Percentiles rank a stretch among this genome's conserved stretches.
Evolutionary conservation across 2,329 filamentous ascomycete genomes (phyloP).

Genomic region (Pseudovirgaria hyperparasitica): DNA sequence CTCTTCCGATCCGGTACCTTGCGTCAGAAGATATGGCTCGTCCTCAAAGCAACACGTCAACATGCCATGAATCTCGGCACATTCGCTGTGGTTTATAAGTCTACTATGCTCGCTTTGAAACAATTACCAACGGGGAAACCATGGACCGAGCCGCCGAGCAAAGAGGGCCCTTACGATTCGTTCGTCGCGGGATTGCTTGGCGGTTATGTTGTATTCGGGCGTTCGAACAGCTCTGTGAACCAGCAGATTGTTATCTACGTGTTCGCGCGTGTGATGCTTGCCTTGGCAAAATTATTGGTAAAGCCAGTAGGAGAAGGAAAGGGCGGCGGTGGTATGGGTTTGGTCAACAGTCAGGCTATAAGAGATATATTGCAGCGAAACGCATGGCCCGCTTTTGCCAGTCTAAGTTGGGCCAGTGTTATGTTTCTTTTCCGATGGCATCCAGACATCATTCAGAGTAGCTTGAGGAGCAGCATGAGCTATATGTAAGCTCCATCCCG

Average conservation of each 20-base stretch:
- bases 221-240: conserved; percentile 68
- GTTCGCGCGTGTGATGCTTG: conserved; percentile 80
- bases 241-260: conserved; percentile 99
- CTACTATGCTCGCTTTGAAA: conserved; percentile 62
- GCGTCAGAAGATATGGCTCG: conserved; percentile 62
- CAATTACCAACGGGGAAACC: no score
- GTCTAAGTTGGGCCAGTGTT: conserved; percentile 78
- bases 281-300: conserved; percentile 70
- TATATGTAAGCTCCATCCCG: conserved; percentile 64
- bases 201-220: conserved; percentile 88
- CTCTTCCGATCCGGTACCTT: conserved; percentile 80
- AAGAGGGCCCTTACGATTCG: conserved; percentile 62
- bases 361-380: conserved; percentile 36
- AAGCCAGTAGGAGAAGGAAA: conserved; percentile 38
- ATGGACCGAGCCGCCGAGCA: conserved; percentile 31
- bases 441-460: conserved; percentile 81
- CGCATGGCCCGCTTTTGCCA: conserved; percentile 88
- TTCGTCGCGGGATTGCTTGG: conserved; percentile 80
- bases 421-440: conserved; percentile 95
- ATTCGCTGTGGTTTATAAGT: conserved; percentile 87
- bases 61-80: conserved; percentile 86
- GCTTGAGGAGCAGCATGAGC: conserved; percentile 87
- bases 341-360: conserved; percentile 24
- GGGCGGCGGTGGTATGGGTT: conserved; percentile 24
- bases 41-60: conserved; percentile 75